Base-by-base conservation (phyloP, 768 basidiomycete species). In the Collybiopsis luxurians region DNA sequence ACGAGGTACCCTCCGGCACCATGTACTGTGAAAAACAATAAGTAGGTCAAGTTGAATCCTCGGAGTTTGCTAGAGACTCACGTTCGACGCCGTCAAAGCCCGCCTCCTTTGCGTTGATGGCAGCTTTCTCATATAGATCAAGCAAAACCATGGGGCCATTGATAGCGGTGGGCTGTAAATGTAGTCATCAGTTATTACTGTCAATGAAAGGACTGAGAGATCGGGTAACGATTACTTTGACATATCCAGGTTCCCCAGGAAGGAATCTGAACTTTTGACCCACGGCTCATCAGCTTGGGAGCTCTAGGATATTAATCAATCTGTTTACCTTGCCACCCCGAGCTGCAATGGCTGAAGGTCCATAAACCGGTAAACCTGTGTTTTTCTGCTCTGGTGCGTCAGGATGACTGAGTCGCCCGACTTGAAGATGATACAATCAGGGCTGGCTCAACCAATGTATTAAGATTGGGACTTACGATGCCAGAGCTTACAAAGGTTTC, bases 11-110 rank as follows among this genome's bases (percentile, higher is more conserved):
- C 71, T 48, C 66, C 66, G 6, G 66, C 65, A 2, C 59, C 64
- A 52, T 69, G 68, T 4, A 75, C 66, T 68, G 31, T 34, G 13
- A 54, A 47, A 23, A 19, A 2, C 12, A 55, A 46, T n/a, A 9
- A 55, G 23, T 7, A 9, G 15, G 36, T 19, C 31, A 34, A n/a
- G 15, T 13, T 30, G 4, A 55, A n/a, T n/a, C 21, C 13, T n/a
- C 27, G 10, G 15, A 15, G n/a, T n/a, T 42, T 13, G 9, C 10
- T 27, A 42, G 7, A 4, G n/a, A 43, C 59, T 49, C 42, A 70
- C 68, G 49, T 64, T 75, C 73, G 39, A 73, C 65, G 2, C 73
- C 73, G 54, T 75, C 74, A 60, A 73, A 74, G 0, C 75, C 74
- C n/a, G 70, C 73, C 51, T 66, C 67, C 51, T 65, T 69, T 15